Evolutionary conservation across 2,329 filamentous ascomycete genomes (phyloP).

Genomic region (Pyrenophora tritici-repentis): DNA sequence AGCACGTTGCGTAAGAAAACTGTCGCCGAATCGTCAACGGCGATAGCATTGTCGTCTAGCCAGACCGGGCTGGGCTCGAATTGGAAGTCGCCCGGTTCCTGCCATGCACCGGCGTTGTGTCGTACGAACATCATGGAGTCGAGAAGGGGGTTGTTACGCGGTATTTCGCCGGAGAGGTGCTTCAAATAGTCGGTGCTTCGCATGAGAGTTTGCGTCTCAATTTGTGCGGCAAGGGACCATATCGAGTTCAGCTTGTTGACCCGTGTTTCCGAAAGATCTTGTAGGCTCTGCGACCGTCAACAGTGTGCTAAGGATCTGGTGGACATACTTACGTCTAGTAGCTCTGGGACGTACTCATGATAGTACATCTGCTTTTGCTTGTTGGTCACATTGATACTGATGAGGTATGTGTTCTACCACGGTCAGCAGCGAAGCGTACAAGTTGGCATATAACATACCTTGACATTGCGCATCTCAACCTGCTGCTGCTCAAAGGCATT

Average conservation of each 20-base stretch:
- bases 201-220: slow-evolving; percentile 80
- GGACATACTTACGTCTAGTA: slow-evolving; percentile 71
- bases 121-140: slow-evolving; percentile 98
- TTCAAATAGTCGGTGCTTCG: slow-evolving; percentile 74
- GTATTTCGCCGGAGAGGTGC: slow-evolving; percentile 78
- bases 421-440: slow-evolving; percentile 26
- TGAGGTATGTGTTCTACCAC: slow-evolving; percentile 84
- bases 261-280: slow-evolving; percentile 90
- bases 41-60: slow-evolving; percentile 89
- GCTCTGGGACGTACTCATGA: slow-evolving; percentile 91
- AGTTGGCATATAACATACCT: slow-evolving; percentile 49
- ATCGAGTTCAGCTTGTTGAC: slow-evolving; percentile 81
- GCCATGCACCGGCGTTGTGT: slow-evolving; percentile 82
- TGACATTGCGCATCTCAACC: slow-evolving; percentile 93
- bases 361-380: slow-evolving; percentile 98
- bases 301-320: not conserved
- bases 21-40: slow-evolving; percentile 84
- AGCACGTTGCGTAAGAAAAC: slow-evolving; percentile 90
- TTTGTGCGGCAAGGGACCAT: slow-evolving; percentile 78
- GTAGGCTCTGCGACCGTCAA: slow-evolving; percentile 62
- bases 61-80: slow-evolving; percentile 97
- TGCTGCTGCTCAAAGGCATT: slow-evolving; percentile 90
- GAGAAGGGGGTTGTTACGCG: slow-evolving; percentile 82
- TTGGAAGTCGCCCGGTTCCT: slow-evolving; percentile 80
- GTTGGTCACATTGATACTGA: slow-evolving; percentile 94